Base-by-base conservation (phyloP, 139 green algal species). In the Eudorina sp. region DNA sequence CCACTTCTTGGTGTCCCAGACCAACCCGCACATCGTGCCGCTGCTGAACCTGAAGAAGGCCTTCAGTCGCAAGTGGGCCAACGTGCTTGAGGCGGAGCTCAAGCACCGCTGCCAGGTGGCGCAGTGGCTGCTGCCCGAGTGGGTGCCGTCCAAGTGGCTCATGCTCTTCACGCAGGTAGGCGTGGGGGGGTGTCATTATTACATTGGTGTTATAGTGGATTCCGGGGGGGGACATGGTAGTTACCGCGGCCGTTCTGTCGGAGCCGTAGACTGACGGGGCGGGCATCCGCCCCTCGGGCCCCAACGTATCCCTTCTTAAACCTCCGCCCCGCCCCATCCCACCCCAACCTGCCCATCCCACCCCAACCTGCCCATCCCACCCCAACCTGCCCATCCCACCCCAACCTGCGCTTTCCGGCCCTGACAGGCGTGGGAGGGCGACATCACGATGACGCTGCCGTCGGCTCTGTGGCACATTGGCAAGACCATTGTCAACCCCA, bases 1-100 rank as follows among this genome's bases (percentile, higher is more conserved):
- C 93, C 95, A 99, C 92, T 99, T 98, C 81, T 90, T 99, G 25
- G 96, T 98, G 16, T 93, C 66, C 84, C 97, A 99, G 91, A 97
- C 95, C 86, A 98, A 97, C 93, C 97, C 97, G 21, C 95, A 97
- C 91, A 96, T 99, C 46, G 95, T 97, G 64, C 97, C 97, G 23
- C 91, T 97, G 29, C 93, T 99, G 21, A 96, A 96, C 92, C 84
- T 97, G 23, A 97, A 96, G 92, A 93, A 92, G 72, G 85, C 77
- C 21, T 76, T 97, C 85, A 94, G 94, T 55, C 83, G 87, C 43
- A 93, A 86, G 84, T 92, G 94, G 75, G 95, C 94, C 53, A 94
- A 94, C 41, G 74, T 98, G 64, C 64, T 96, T 38, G 96, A 98
- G 89, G 88, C 92, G 19, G 97, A 99, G 94, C 94, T 96, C 77